Percentiles rank a stretch among this genome's conserved stretches.
Conservation (phyloP, 208 protist species). For the Balamuthia mandrillaris region DNA sequence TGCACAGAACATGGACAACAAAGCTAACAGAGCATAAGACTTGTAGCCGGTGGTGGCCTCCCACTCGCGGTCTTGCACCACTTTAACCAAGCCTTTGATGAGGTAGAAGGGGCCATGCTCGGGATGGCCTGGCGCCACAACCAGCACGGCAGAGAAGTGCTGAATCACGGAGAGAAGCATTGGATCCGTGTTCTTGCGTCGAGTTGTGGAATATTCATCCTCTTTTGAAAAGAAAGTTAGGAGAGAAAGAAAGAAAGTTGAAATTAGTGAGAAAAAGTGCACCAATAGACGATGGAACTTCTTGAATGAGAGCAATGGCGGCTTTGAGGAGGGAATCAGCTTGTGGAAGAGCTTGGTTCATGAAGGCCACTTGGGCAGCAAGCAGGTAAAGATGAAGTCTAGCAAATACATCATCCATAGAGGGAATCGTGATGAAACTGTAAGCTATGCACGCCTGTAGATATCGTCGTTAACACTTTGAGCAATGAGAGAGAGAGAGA, state of each 20-base stretch:
- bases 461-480: not conserved
- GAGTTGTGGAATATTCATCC: not conserved
- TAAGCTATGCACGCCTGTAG: constrained; percentile 69
- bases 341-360: constrained; percentile 68
- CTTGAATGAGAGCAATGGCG: constrained; percentile 65
- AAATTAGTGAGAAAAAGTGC: not conserved
- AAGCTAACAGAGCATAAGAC: constrained; percentile 8
- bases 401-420: constrained; percentile 63
- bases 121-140: constrained; percentile 67
- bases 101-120: constrained; percentile 67
- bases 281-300: constrained; percentile 45
- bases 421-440: constrained; percentile 77
- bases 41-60: not conserved
- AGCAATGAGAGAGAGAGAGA: not conserved
- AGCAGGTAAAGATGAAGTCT: constrained; percentile 65
- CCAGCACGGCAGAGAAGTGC: constrained; percentile 46
- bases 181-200: constrained; percentile 48
- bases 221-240: not conserved
- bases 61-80: constrained; percentile 28
- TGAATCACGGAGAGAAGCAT: constrained; percentile 45
- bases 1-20: constrained; percentile 44
- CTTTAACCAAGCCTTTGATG: constrained; percentile 59
- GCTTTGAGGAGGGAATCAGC: constrained; percentile 65
- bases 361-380: constrained; percentile 49
- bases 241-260: not conserved